Percentiles rank a stretch among this genome's conserved stretches.
These are phyloP conservation scores for Mucor saturninus DNA, from an alignment of 371 early-diverging fungal species.

Conservation along the genomic window DNA sequence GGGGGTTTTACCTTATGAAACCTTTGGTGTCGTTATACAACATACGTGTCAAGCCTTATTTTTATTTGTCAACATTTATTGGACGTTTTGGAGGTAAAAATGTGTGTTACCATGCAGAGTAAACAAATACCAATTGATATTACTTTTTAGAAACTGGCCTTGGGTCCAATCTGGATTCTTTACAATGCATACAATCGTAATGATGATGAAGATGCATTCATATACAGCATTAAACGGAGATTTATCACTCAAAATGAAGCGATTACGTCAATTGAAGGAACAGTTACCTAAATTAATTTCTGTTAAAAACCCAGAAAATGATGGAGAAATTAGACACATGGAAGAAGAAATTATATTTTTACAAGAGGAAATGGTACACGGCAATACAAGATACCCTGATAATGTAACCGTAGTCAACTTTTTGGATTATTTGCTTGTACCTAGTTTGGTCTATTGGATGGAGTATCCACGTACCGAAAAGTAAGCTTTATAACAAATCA, in stretches of 20 bases:
- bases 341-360: slow-evolving; percentile 61
- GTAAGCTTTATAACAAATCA: slow-evolving; percentile 40
- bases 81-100: slow-evolving; percentile 67
- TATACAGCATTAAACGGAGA: slow-evolving; percentile 81
- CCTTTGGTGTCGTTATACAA: slow-evolving; percentile 65
- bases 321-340: slow-evolving; percentile 28
- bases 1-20: slow-evolving; percentile 61
- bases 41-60: slow-evolving; percentile 73
- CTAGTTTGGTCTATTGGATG: slow-evolving; percentile 91
- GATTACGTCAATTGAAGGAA: slow-evolving; percentile 43
- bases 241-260: slow-evolving; percentile 56
- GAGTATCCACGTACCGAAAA: slow-evolving; percentile 89
- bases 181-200: slow-evolving; percentile 85
- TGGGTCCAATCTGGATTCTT: slow-evolving; percentile 93
- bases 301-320: slow-evolving; percentile 2
- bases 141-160: slow-evolving; percentile 71
- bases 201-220: slow-evolving; percentile 96
- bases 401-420: slow-evolving; percentile 86
- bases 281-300: slow-evolving; percentile 39
- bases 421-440: slow-evolving; percentile 87
- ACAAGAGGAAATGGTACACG: slow-evolving; percentile 64
- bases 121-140: not conserved
- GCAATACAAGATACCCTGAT: slow-evolving; percentile 71
- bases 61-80: slow-evolving; percentile 66
- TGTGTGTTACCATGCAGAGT: not conserved